Percentiles rank a stretch among this genome's conserved stretches.
These are phyloP conservation scores for Schrenkiella parvula DNA, from an alignment of 345 rosid species.

Conservation along the genomic window DNA sequence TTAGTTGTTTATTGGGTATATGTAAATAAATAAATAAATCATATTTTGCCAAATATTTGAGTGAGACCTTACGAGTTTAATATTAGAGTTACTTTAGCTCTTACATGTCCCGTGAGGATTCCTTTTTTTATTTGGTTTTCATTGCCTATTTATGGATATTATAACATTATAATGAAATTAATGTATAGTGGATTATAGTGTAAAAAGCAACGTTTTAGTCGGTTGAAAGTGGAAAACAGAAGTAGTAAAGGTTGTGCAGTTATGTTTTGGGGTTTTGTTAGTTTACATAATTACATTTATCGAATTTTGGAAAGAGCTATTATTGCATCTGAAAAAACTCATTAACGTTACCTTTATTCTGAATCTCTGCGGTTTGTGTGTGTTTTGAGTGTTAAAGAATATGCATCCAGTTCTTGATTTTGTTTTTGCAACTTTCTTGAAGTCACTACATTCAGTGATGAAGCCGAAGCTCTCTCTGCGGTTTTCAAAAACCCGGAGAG, in stretches of 20 bases:
- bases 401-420: background rate
- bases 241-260: background rate
- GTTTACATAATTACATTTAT: constrained; percentile 12
- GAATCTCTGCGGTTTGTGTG: background rate
- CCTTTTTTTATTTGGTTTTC: background rate
- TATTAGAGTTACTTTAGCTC: constrained; percentile 2
- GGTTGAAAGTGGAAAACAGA: background rate
- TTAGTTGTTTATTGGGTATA: background rate
- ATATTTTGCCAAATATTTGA: background rate
- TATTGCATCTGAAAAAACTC: background rate
- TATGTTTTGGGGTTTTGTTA: constrained; percentile 21
- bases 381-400: background rate
- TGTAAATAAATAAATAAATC: background rate
- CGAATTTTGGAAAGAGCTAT: background rate
- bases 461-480: constrained; percentile 69
- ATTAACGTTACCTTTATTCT: background rate
- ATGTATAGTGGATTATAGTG: background rate
- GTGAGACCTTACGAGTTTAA: constrained; percentile 7
- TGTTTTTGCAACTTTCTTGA: constrained; percentile 24
- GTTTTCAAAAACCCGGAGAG: constrained; percentile 52
- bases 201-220: background rate
- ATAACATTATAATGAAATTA: background rate
- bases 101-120: constrained; percentile 27
- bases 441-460: constrained; percentile 73
- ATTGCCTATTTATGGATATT: background rate